A percentile compares a stretch with the other conserved stretches of the same genome.
phyloP scores from a whole-genome alignment of 495 filamentous ascomycete genomes.

The Penicillium manginii region DNA sequence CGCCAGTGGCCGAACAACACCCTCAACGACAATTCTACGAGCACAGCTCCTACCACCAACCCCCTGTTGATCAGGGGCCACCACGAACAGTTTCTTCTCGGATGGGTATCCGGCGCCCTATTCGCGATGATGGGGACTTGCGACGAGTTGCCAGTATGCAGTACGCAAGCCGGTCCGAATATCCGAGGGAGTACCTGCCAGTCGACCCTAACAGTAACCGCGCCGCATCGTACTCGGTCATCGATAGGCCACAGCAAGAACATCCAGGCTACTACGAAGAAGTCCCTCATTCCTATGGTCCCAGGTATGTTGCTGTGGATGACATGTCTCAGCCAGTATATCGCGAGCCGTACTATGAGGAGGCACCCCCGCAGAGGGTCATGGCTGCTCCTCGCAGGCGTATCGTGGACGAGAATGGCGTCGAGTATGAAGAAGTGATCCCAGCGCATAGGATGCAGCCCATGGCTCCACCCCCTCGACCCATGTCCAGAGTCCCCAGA shows the following conservation, averaged over 20 bases:
- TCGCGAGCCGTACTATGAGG: slow-evolving; percentile 52
- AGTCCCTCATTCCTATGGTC: slow-evolving; percentile 42
- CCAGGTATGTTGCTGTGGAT: slow-evolving; percentile 53
- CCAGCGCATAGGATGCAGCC: slow-evolving; percentile 47
- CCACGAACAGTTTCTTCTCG: slow-evolving; percentile 51
- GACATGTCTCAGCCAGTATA: slow-evolving; percentile 60
- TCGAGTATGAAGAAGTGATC: slow-evolving; percentile 67
- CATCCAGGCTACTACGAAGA: slow-evolving; percentile 62
- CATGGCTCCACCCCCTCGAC: slow-evolving; percentile 54
- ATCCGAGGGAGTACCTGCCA: slow-evolving; percentile 50
- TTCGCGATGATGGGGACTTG: slow-evolving; percentile 60
- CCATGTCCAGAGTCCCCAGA: slow-evolving; percentile 34
- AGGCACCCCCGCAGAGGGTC: slow-evolving; percentile 43
- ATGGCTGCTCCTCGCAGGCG: slow-evolving; percentile 63
- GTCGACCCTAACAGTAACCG: slow-evolving; percentile 52
- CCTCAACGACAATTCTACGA: slow-evolving; percentile 40
- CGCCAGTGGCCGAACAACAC: slow-evolving; percentile 38
- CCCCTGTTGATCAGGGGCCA: slow-evolving; percentile 41
- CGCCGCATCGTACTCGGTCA: slow-evolving; percentile 63
- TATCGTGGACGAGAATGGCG: slow-evolving; percentile 71
- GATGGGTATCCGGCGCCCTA: slow-evolving; percentile 40
- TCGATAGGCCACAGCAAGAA: slow-evolving; percentile 54
- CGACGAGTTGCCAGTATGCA: slow-evolving; percentile 63
- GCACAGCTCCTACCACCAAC: slow-evolving; percentile 38
- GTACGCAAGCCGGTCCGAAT: slow-evolving; percentile 53